phyloP scores from a whole-genome alignment of 1,284 basidiomycete species.

The Cryptococcus maquisensis region DNA sequence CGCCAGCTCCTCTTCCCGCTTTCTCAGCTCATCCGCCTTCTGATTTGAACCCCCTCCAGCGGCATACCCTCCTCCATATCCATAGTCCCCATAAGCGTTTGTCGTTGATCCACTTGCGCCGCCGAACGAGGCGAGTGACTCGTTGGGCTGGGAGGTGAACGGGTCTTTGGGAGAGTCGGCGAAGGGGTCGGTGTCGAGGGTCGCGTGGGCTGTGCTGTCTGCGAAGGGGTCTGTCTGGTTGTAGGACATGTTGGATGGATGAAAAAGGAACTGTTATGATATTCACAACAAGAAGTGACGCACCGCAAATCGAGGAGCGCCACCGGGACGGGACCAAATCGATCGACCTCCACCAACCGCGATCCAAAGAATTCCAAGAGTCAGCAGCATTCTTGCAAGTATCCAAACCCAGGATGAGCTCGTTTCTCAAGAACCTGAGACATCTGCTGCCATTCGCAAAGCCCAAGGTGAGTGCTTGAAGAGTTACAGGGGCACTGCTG shows the following conservation, averaged over 20 bases:
- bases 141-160: constrained; percentile 32
- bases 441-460: background rate
- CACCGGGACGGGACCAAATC: no score
- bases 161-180: constrained; percentile 33
- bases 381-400: background rate
- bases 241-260: background rate
- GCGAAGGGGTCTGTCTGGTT: constrained; percentile 9
- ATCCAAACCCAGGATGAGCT: background rate
- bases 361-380: background rate
- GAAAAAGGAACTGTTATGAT: no score
- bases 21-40: constrained; percentile 38
- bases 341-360: background rate
- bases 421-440: background rate
- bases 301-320: no score
- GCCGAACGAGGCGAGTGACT: constrained; percentile 38
- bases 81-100: constrained; percentile 11
- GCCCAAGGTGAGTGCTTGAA: background rate
- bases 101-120: background rate
- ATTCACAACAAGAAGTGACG: no score
- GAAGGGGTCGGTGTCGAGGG: constrained; percentile 33
- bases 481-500: background rate
- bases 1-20: constrained; percentile 29
- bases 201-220: constrained; percentile 10
- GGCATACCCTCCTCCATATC: constrained; percentile 13
- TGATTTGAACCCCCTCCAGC: constrained; percentile 9